Base-by-base conservation (phyloP, 2,329 filamentous ascomycete genomes). In the Arthrobotrys iridis region DNA sequence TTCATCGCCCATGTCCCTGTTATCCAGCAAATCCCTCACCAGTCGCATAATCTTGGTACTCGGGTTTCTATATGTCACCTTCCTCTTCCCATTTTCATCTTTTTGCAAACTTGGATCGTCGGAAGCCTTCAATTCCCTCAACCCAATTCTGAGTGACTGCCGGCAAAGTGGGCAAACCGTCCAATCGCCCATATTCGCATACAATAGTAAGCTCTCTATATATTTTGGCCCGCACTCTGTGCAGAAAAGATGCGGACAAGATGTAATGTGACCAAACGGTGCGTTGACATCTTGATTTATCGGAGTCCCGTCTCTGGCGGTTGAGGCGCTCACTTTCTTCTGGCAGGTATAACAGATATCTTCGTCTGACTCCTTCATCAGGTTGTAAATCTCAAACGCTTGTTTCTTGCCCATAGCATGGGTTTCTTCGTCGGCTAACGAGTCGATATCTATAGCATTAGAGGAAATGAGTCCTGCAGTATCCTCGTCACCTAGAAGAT, bases 31-130 rank as follows among this genome's bases (percentile, higher is more conserved):
- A 77, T 92, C 89, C n/a, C 89, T 84, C 0, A 99, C 80, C 1
- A 99, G 85, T 1, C 92, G 93, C 68, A 87, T 89, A 0, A 95
- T 97, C 84, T 99, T 99, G 3, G 93, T 96, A 80, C 96, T 93
- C 0, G 94, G 94, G 0, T 93, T 93, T 45, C 86, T 86, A 81
- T 98, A 99, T 45, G 85, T 87, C 22, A 88, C 88, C 8, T 90
- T 84, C 80, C 89, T 91, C 55, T 86, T 79, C 8, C 77, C 77
- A 13, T 79, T 77, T 40, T 62, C 84, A 80, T 59, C 86, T 84
- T 35, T 83, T 82, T 55, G 85, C 82, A 52, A 86, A 83, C 6
- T 85, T 85, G 2, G 71, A 20, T 77, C 68, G 8, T 73, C 77
- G 4, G 85, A 86, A 75, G 88, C 88, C 20, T 87, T 89, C 30